phyloP scores from a whole-genome alignment of 257 asterid species.

The Pogostemon cablin region DNA sequence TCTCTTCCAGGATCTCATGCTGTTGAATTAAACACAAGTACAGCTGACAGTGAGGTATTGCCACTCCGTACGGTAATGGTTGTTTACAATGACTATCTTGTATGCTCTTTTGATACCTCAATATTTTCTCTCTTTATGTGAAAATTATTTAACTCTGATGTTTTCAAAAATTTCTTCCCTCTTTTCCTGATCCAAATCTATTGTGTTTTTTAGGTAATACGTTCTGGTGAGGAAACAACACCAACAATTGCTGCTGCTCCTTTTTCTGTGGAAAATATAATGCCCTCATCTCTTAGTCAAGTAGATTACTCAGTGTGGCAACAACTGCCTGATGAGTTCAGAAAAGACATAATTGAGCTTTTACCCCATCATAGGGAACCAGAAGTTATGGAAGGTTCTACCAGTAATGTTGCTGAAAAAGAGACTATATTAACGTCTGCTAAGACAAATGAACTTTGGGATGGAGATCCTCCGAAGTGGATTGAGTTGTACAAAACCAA shows the following conservation, averaged over 20 bases:
- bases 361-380: slow-evolving; percentile 70
- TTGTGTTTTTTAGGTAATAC: slow-evolving; percentile 40
- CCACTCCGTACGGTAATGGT: background rate
- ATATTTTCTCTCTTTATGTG: background rate
- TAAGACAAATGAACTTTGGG: slow-evolving; percentile 62
- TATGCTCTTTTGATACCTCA: slow-evolving; percentile 3
- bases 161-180: slow-evolving; percentile 1
- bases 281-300: slow-evolving; percentile 94
- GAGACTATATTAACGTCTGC: slow-evolving; percentile 37
- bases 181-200: background rate
- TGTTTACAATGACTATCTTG: slow-evolving; percentile 5
- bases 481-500: slow-evolving; percentile 60
- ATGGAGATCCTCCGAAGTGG: slow-evolving; percentile 87
- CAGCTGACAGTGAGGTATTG: slow-evolving; percentile 42
- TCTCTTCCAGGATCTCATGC: slow-evolving; percentile 30
- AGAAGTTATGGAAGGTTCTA: slow-evolving; percentile 41
- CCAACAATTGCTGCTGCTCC: slow-evolving; percentile 43
- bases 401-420: slow-evolving; percentile 40
- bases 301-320: slow-evolving; percentile 77
- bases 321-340: slow-evolving; percentile 84
- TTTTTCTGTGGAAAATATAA: slow-evolving; percentile 42
- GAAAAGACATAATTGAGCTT: slow-evolving; percentile 68
- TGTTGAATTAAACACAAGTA: slow-evolving; percentile 32
- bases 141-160: background rate
- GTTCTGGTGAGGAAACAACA: slow-evolving; percentile 36